Percentiles rank a stretch among this genome's conserved stretches.
These are phyloP conservation scores for Kwoniella pini DNA, from an alignment of 768 basidiomycete genomes.

Conservation along the genomic window DNA sequence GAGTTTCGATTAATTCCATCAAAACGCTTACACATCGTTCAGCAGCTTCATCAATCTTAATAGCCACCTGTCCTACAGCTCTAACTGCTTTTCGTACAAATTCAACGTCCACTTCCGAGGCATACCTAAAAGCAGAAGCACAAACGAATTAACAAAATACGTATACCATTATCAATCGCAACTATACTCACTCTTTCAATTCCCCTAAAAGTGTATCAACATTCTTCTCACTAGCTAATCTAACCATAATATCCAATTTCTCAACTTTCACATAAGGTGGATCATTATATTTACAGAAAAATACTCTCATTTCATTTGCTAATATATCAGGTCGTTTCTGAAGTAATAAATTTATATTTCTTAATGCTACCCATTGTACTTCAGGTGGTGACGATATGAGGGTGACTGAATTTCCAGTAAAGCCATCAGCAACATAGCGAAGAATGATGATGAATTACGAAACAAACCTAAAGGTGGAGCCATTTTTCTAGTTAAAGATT, in stretches of 20 bases:
- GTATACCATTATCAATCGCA: too few relatives aligned
- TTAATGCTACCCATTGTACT: constrained; percentile 96
- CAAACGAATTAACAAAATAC: too few relatives aligned
- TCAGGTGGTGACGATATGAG: constrained; percentile 94
- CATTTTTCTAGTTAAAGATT: constrained; percentile 90
- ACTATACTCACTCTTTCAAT: constrained; percentile 88
- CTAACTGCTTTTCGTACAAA: constrained; percentile 94
- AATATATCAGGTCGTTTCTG: constrained; percentile 90
- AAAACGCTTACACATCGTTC: constrained; percentile 94
- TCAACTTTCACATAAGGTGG: constrained; percentile 98
- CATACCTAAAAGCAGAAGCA: constrained; percentile 77
- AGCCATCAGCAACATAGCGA: neutral
- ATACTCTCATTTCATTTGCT: constrained; percentile 95
- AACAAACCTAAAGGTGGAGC: constrained; percentile 73
- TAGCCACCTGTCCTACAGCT: constrained; percentile 92
- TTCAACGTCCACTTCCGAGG: constrained; percentile 97
- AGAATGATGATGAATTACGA: too few relatives aligned
- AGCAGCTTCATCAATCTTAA: constrained; percentile 89
- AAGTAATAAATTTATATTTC: constrained; percentile 93
- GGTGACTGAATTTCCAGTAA: constrained; percentile 63
- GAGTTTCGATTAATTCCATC: constrained; percentile 85
- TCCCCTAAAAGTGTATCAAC: constrained; percentile 94
- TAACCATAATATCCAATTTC: constrained; percentile 97
- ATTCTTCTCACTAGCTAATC: constrained; percentile 84
- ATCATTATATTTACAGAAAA: constrained; percentile 99